Percentiles rank a stretch among this genome's conserved stretches.
Evolutionary conservation across 805 yeast genomes (phyloP).

Genomic region (Wickerhamiella azymoides): DNA sequence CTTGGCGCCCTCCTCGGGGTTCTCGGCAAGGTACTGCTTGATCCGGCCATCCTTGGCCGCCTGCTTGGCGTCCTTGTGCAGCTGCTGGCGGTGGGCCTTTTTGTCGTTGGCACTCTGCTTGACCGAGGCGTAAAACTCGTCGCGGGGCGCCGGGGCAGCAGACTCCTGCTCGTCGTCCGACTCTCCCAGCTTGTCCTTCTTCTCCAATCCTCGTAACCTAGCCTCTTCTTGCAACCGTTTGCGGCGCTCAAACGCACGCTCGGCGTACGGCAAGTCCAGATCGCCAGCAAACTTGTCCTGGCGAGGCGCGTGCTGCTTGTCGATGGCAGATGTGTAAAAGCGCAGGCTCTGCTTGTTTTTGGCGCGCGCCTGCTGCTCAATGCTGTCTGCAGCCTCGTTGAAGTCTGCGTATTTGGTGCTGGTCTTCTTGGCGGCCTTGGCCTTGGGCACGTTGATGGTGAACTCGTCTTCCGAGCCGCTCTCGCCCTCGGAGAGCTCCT

Average conservation of each 20-base stretch:
- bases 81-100: slow-evolving; percentile 43
- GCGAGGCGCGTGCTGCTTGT: slow-evolving; percentile 38
- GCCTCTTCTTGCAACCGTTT: slow-evolving; percentile 82
- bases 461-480: slow-evolving; percentile 15
- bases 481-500: slow-evolving; percentile 14
- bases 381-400: slow-evolving; percentile 62
- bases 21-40: slow-evolving; percentile 50
- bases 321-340: slow-evolving; percentile 94
- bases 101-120: slow-evolving; percentile 37
- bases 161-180: slow-evolving; percentile 15
- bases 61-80: slow-evolving; percentile 47
- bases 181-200: slow-evolving; percentile 38
- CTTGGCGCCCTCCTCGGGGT: slow-evolving; percentile 64
- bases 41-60: slow-evolving; percentile 66
- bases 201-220: slow-evolving; percentile 58
- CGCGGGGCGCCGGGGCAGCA: slow-evolving; percentile 15
- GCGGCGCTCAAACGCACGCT: slow-evolving; percentile 79
- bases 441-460: slow-evolving; percentile 12
- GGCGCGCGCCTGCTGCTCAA: slow-evolving; percentile 39
- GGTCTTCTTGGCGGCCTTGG: slow-evolving; percentile 18
- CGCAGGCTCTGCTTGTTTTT: slow-evolving; percentile 79
- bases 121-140: slow-evolving; percentile 44
- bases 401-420: slow-evolving; percentile 36
- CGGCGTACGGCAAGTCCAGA: slow-evolving; percentile 80
- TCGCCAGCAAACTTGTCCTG: slow-evolving; percentile 45